Base-by-base conservation (phyloP, 257 asterid species). In the Datura wrightii region DNA sequence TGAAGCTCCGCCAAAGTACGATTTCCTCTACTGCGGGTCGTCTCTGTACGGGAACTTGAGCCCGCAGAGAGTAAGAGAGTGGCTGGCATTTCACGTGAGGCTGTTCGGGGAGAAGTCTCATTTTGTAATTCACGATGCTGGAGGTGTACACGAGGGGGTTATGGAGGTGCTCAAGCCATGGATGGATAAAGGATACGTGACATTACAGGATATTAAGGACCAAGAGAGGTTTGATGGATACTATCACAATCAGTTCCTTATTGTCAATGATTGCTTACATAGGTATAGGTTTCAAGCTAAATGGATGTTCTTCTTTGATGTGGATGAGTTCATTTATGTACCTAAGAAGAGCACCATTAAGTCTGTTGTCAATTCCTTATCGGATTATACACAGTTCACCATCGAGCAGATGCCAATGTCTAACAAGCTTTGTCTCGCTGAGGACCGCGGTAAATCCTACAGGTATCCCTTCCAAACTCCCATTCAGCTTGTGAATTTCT, bases 291-390 rank as follows among this genome's bases (percentile, higher is more conserved):
- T 85, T 54, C 53, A 76, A 31, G 86, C 98, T 6, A 92, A 95
- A 80, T 94, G 98, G 97, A 89, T 91, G 89, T 89, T 92, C 85
- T 93, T 93, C 94, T 95, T 95, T 55, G 98, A 94, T 80, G 95
- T 95, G 13, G 98, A 95, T 60, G 98, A 95, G 53, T 95, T 88
- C 87, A 82, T 85, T 42, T 91, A 80, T 82, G 89, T 91, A 34
- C 94, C 92, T 3, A 82, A 87, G 84, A 89, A 84, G 80, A 89
- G 72, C 83, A 88, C 92, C n/a, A 58, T 91, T 11, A 59, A 79
- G 1, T 84, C 94, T 46, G 86, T 88, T 10, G 10, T 93, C 53
- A 84, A 90, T 67, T 89, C 92, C 5, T 87, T 93, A 71, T 85
- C 93, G 8, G 86, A 11, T 13, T 89, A 76, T 79, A 89, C 94